A percentile compares a stretch with the other conserved stretches of the same genome.
These are phyloP conservation scores for Septoria linicola DNA, from an alignment of 2,329 filamentous ascomycete species.

Conservation along the genomic window DNA sequence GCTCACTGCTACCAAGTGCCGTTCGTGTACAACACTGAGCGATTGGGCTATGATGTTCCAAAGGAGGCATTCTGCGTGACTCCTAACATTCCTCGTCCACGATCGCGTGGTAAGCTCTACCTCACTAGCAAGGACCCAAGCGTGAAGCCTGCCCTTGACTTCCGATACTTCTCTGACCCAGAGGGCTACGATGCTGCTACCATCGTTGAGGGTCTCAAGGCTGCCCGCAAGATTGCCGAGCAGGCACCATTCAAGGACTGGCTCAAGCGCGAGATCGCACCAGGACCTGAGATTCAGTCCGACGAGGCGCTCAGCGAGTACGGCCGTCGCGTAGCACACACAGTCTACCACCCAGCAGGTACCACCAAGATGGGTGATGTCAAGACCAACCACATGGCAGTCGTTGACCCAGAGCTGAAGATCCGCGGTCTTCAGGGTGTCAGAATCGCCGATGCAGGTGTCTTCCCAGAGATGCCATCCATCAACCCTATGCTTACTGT, in stretches of 20 bases:
- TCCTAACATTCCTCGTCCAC: slow-evolving; percentile 81
- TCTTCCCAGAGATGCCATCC: slow-evolving; percentile 83
- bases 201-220: slow-evolving; percentile 72
- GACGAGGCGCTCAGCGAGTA: slow-evolving; percentile 83
- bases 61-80: slow-evolving; percentile 90
- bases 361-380: slow-evolving; percentile 89
- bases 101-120: slow-evolving; percentile 74
- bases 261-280: slow-evolving; percentile 79
- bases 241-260: slow-evolving; percentile 76
- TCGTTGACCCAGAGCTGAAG: slow-evolving; percentile 74
- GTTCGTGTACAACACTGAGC: slow-evolving; percentile 80
- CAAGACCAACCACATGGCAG: slow-evolving; percentile 65
- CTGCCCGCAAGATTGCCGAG: slow-evolving; percentile 72
- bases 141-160: slow-evolving; percentile 80
- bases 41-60: slow-evolving; percentile 69
- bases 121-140: slow-evolving; percentile 71
- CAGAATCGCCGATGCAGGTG: slow-evolving; percentile 79
- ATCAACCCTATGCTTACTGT: slow-evolving; percentile 93
- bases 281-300: slow-evolving; percentile 68
- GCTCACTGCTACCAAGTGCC: slow-evolving; percentile 98
- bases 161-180: slow-evolving; percentile 84
- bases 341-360: slow-evolving; percentile 85
- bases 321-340: slow-evolving; percentile 76
- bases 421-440: slow-evolving; percentile 70
- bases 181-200: slow-evolving; percentile 83